Conservation (phyloP, 2,329 filamentous ascomycete species). For the Clarireedia paspali region DNA sequence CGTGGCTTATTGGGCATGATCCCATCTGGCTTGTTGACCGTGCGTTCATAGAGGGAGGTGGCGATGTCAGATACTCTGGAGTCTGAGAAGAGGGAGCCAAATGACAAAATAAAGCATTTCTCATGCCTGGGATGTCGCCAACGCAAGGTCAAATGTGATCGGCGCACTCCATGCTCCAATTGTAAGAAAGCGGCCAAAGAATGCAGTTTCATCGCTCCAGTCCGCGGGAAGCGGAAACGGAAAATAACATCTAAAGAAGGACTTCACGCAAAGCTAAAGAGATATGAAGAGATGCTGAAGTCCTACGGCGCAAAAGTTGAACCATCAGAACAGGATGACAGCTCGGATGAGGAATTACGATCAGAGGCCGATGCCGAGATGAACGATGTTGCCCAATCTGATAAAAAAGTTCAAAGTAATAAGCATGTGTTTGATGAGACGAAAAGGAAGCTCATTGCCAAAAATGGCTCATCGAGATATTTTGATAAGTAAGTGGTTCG, state of each 20-base stretch:
- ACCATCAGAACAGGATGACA: background rate
- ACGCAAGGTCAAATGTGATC: slow-evolving; percentile 31
- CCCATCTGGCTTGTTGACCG: no score
- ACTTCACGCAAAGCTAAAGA: slow-evolving; percentile 20
- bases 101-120: background rate
- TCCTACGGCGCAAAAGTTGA: slow-evolving; percentile 21
- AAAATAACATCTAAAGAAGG: slow-evolving; percentile 15
- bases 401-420: background rate
- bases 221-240: slow-evolving; percentile 23
- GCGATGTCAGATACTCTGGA: no score
- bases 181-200: slow-evolving; percentile 33
- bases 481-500: slow-evolving; percentile 56
- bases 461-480: slow-evolving; percentile 33
- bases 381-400: slow-evolving; percentile 1
- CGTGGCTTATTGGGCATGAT: no score
- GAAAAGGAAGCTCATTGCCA: slow-evolving; percentile 16
- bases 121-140: slow-evolving; percentile 9
- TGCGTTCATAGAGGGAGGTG: no score
- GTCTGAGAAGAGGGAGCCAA: background rate
- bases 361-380: slow-evolving; percentile 18
- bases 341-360: slow-evolving; percentile 16
- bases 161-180: slow-evolving; percentile 35
- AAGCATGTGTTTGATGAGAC: slow-evolving; percentile 9
- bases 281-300: slow-evolving; percentile 15
- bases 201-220: slow-evolving; percentile 26